phyloP scores from a whole-genome alignment of 352 stramenopile genomes.

The Phytophthora meadii region DNA sequence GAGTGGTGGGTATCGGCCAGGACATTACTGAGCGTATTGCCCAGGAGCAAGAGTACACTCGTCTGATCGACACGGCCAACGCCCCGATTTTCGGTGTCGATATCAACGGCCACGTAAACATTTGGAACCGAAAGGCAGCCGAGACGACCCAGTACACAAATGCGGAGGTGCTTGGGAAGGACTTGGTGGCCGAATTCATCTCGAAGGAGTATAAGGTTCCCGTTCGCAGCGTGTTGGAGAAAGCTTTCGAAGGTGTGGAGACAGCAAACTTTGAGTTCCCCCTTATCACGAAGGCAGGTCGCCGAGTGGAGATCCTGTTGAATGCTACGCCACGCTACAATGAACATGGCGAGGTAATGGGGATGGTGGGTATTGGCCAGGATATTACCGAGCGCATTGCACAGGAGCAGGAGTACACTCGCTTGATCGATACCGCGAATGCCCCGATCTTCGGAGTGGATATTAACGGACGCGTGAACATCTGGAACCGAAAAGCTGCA shows the following conservation, averaged over 20 bases:
- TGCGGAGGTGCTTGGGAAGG: constrained; percentile 53
- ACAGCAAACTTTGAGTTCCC: constrained; percentile 47
- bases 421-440: constrained; percentile 64
- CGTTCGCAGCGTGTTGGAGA: constrained; percentile 39
- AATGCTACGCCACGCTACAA: constrained; percentile 32
- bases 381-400: constrained; percentile 69
- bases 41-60: constrained; percentile 75
- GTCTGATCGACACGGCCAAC: constrained; percentile 46
- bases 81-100: constrained; percentile 71
- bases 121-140: constrained; percentile 70
- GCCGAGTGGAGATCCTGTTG: neutral
- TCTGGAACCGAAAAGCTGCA: constrained; percentile 59
- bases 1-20: constrained; percentile 43
- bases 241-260: constrained; percentile 50
- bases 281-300: neutral
- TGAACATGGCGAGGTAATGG: constrained; percentile 10
- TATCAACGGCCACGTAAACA: constrained; percentile 66
- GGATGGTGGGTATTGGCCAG: constrained; percentile 38
- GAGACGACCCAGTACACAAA: constrained; percentile 34
- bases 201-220: constrained; percentile 41
- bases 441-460: constrained; percentile 75
- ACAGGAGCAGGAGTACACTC: constrained; percentile 64
- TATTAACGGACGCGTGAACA: constrained; percentile 62
- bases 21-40: constrained; percentile 84
- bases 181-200: constrained; percentile 55